Evolutionary conservation across 2,329 filamentous ascomycete species (phyloP), one percentile per base, ranked within the genome.

Genomic region (Neurospora sp.): DNA sequence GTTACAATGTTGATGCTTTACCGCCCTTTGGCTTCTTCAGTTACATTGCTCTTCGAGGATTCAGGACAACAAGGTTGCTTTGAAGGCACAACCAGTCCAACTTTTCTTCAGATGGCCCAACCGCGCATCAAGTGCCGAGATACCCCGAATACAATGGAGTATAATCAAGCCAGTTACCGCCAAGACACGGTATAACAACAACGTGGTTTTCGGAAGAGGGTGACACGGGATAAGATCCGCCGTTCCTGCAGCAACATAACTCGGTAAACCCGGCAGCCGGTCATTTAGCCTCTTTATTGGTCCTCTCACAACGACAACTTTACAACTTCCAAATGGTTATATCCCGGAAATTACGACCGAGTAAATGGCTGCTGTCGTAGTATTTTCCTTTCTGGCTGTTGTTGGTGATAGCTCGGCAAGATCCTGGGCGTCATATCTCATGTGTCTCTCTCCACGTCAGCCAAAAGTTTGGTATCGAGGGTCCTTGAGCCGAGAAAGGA

Each of bases 191-290:
- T 15, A 68, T 58, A 68, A 42, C 17, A 68, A 72, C 73, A 74
- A 74, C 72, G 70, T 70, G 73, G 74, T 68, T 71, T 68, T 68
- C 62, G 15, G 62, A 62, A 33, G 52, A 10, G n/a, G 67, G 36
- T 39, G 68, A 68, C 43, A 72, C 71, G 71, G 73, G 58, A 71
- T 42, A 68, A 70, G 36, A 72, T 67, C 68, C 69, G 69, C 71
- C 71, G 73, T 73, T 71, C 72, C 70, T 75, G 71, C 71, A 72
- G 67, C 71, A 38, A 68, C 36, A 52, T 68, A 19, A 36, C 67
- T 74, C 74, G 74, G 74, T 71, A 76, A 75, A 75, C 71, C 71
- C 74, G 72, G 73, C 73, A 73, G 66, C 71, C 72, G 68, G 68
- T 17, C 69, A 76, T 76, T 76, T 76, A 76, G 75, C 73, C 75